Conservation (phyloP, 306 rosid species). For the Lablab purpureus region DNA sequence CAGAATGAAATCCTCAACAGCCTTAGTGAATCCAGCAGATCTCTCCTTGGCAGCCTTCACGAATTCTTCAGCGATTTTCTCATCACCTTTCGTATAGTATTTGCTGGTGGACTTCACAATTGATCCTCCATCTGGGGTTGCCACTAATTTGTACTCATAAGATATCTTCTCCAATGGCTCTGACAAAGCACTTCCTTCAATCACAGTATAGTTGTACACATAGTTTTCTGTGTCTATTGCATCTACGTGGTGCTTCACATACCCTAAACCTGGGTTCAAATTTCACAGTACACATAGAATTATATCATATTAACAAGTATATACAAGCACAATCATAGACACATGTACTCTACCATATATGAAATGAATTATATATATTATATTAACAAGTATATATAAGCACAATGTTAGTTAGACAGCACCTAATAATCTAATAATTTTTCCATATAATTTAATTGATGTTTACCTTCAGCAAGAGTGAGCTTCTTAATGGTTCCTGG, state of each 20-base stretch:
- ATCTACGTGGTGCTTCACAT: slow-evolving; percentile 56
- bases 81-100: slow-evolving; percentile 53
- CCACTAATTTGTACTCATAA: slow-evolving; percentile 48
- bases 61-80: slow-evolving; percentile 38
- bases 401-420: too few relatives aligned
- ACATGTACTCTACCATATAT: too few relatives aligned
- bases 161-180: slow-evolving; percentile 55
- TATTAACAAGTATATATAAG: too few relatives aligned
- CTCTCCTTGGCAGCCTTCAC: slow-evolving; percentile 57
- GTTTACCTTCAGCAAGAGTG: slow-evolving; percentile 43
- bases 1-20: slow-evolving; percentile 54
- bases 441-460: too few relatives aligned
- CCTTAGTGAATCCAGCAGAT: slow-evolving; percentile 51
- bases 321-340: too few relatives aligned
- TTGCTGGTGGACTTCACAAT: slow-evolving; percentile 48
- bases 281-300: too few relatives aligned
- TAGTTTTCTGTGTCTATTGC: slow-evolving; percentile 48
- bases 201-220: slow-evolving; percentile 48
- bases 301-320: too few relatives aligned
- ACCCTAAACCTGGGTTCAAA: slow-evolving; percentile 43
- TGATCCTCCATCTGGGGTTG: slow-evolving; percentile 51
- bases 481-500: slow-evolving; percentile 59
- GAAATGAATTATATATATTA: too few relatives aligned
- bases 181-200: slow-evolving; percentile 52
- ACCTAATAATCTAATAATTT: too few relatives aligned